phyloP scores from a whole-genome alignment of 2,329 filamentous ascomycete species.

The Epichloe uncinata region DNA sequence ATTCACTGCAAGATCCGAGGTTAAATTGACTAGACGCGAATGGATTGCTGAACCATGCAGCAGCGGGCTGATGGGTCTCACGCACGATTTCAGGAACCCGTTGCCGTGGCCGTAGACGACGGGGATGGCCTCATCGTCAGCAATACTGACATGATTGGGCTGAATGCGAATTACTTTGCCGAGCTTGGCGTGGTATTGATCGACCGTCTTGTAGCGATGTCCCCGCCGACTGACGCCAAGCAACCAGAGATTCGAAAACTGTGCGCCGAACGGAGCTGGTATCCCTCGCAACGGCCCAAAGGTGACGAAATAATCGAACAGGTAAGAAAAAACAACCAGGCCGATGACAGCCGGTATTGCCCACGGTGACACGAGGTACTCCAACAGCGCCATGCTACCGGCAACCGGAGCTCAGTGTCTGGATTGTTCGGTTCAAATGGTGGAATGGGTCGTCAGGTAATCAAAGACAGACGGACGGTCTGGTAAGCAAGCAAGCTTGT shows the following conservation, averaged over 20 bases:
- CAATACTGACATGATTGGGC: constrained; percentile 72
- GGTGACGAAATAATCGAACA: constrained; percentile 48
- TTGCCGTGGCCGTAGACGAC: constrained; percentile 70
- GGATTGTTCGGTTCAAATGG: no score
- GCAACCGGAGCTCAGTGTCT: no score
- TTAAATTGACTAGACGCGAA: constrained; percentile 5
- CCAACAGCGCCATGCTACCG: constrained; percentile 16
- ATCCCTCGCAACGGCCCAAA: constrained; percentile 36
- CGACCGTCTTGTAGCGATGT: constrained; percentile 48
- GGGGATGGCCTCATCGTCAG: constrained; percentile 64
- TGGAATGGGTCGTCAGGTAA: not conserved
- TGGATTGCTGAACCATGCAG: no score
- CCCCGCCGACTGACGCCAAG: constrained; percentile 53
- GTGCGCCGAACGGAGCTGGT: constrained; percentile 48
- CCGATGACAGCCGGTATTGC: constrained; percentile 31
- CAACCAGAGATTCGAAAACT: constrained; percentile 72
- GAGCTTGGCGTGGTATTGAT: constrained; percentile 59
- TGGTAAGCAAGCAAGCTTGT: no score
- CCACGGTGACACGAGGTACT: constrained; percentile 30
- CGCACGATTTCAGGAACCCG: constrained; percentile 57
- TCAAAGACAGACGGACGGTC: not conserved
- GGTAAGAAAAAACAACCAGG: constrained; percentile 37
- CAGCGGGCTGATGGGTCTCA: not conserved
- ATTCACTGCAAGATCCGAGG: constrained; percentile 41
- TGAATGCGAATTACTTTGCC: constrained; percentile 74